Percentiles rank a stretch among this genome's conserved stretches.
Conservation (phyloP, 306 rosid genomes). For the Cucurbita moschata region DNA sequence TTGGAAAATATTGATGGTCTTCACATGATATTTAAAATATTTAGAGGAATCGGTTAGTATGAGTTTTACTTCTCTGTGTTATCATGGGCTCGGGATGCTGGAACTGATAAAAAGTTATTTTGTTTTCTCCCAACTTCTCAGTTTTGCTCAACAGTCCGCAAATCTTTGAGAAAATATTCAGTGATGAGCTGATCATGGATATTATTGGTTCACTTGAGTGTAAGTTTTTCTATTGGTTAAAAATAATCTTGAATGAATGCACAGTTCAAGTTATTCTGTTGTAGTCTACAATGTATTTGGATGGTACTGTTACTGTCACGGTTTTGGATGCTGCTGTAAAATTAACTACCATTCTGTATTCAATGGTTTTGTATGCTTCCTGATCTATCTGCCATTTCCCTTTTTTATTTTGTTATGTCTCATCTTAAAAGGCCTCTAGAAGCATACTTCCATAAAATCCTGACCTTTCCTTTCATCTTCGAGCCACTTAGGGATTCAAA, state of each 20-base stretch:
- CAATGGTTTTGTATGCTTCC: not conserved
- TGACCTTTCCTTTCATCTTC: not conserved
- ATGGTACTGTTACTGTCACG: not conserved
- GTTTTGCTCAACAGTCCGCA: slow-evolving; percentile 73
- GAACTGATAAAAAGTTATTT: not conserved
- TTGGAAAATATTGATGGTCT: slow-evolving; percentile 63
- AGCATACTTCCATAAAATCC: not conserved
- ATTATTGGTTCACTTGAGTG: slow-evolving; percentile 84
- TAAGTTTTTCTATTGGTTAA: slow-evolving; percentile 26
- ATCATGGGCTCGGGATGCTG: not conserved
- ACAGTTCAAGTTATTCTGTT: not conserved
- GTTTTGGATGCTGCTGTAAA: not conserved
- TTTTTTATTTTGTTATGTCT: not conserved
- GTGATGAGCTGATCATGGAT: slow-evolving; percentile 76
- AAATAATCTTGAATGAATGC: not conserved
- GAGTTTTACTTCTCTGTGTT: not conserved
- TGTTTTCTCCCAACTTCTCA: slow-evolving; percentile 20
- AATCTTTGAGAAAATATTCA: slow-evolving; percentile 71
- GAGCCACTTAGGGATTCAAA: not conserved
- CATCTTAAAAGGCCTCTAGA: too few species aligned
- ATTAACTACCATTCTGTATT: not conserved
- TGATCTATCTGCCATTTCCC: not conserved
- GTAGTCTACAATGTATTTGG: not conserved
- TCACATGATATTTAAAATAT: slow-evolving; percentile 84
- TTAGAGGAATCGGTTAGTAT: slow-evolving; percentile 72